Evolutionary conservation across 306 rosid species (phyloP).

Genomic region (Arachis hypogaea): DNA sequence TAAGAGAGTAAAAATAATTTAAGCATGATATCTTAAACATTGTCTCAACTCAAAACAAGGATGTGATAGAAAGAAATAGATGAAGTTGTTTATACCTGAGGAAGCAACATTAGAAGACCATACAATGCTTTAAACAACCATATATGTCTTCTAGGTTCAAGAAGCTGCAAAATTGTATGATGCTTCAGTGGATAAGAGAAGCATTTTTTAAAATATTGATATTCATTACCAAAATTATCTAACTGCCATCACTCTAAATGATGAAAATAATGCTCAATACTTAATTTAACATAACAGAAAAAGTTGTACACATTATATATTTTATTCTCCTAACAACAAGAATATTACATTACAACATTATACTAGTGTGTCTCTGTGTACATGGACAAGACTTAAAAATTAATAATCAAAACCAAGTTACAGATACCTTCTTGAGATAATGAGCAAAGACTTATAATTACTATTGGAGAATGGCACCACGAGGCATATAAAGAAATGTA

Average conservation of each 20-base stretch:
- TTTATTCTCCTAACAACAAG: conserved; percentile 9
- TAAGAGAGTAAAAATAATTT: too few relatives aligned
- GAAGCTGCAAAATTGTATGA: too few relatives aligned
- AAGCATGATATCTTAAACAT: too few relatives aligned
- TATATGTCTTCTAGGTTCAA: too few relatives aligned
- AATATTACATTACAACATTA: neutral
- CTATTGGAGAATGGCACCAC: conserved; percentile 99
- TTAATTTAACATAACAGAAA: neutral
- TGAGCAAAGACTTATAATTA: conserved; percentile 95
- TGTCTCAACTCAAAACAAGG: too few relatives aligned
- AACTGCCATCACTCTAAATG: neutral
- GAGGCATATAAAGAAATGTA: conserved; percentile 93
- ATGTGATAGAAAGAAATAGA: too few relatives aligned
- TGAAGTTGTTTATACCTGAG: too few relatives aligned
- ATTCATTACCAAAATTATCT: neutral
- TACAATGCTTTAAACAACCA: too few relatives aligned
- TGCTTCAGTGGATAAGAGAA: too few relatives aligned
- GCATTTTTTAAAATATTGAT: too few relatives aligned
- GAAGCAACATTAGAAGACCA: too few relatives aligned
- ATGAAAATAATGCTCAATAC: too few relatives aligned
- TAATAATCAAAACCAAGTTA: conserved; percentile 17
- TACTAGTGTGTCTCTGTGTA: neutral
- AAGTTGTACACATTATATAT: neutral
- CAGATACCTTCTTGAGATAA: conserved; percentile 70
- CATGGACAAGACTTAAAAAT: conserved; percentile 3